Conservation (phyloP, 495 filamentous ascomycete species). For the Daldinia concentrica region DNA sequence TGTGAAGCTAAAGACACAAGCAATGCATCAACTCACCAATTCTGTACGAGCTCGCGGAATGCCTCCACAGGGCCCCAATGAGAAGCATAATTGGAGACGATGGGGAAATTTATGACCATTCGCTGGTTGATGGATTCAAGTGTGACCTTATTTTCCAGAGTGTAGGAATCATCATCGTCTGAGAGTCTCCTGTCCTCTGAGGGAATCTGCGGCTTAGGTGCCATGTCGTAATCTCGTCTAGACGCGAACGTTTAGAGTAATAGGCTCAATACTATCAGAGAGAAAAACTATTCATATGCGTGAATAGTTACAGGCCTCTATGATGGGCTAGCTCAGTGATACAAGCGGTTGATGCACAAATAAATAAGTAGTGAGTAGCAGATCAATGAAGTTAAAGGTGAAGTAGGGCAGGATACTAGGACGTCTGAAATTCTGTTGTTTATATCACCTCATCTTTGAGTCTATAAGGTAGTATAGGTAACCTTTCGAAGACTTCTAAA, state of each 20-base stretch:
- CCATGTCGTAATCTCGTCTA: neutral
- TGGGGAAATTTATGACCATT: neutral
- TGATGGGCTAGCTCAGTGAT: neutral
- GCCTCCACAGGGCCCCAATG: neutral
- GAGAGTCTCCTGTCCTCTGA: neutral
- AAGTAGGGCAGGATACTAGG: neutral
- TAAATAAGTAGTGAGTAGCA: neutral
- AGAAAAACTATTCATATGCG: neutral
- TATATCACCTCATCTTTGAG: neutral
- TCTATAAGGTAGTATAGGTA: neutral
- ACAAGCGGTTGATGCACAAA: neutral
- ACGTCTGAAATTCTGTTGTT: neutral
- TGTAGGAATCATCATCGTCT: neutral
- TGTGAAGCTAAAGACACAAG: neutral
- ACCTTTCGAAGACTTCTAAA: neutral
- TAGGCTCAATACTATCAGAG: neutral
- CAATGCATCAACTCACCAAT: neutral
- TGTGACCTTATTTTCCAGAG: neutral
- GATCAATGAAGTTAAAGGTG: neutral
- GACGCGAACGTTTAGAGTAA: neutral
- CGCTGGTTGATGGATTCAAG: neutral
- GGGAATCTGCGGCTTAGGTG: neutral
- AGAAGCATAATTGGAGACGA: neutral
- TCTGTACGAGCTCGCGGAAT: neutral
- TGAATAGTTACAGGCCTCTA: neutral